Base-by-base conservation (phyloP, 257 asterid genomes). In the Nicotiana otophora region DNA sequence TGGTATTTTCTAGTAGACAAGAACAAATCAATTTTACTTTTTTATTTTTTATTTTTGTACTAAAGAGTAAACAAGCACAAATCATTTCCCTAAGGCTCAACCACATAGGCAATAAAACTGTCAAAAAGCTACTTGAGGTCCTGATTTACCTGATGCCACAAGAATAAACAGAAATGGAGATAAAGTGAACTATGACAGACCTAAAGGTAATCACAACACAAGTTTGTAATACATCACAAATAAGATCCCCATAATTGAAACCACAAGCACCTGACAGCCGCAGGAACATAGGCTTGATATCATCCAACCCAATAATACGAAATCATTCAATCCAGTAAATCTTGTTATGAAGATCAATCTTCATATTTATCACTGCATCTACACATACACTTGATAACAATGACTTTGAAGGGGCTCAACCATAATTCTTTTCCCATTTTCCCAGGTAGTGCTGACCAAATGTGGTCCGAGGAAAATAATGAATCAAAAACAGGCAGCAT, bases 341-440 rank as follows among this genome's bases (percentile, higher is more conserved):
- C 14, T 48, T 48, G 26, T 26, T 11, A 74, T 46, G 80, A 36
- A 74, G 26, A 23, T 74, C 46, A 26, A 26, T 28, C 46, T 26
- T 75, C 80, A 75, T 75, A 15, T 26, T 75, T 51, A 75, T 20
- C 80, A 26, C 26, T 26, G 10, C 16, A 3, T 8, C 39, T 75
- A 74, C 10, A 75, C 63, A 51, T 3, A 74, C 46, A 26, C 46
- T 2, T 4, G 28, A 75, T 16, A 75, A 51, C 42, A 28, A 51
- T 51, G 80, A 75, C 46, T 51, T 51, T 28, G 46, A 75, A 75
- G 5, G 80, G 80, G 63, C 28, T 75, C 80, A 42, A 75, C 63
- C 36, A 75, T 26, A 75, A 28, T 28, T 28, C 46, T 48, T 48
- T 36, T 15, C 62, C 62, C 80, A 6, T 75, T 26, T 15, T 51